These are phyloP conservation scores for Alternaria solani DNA, from an alignment of 2,329 filamentous ascomycete genomes.

Conservation along the genomic window DNA sequence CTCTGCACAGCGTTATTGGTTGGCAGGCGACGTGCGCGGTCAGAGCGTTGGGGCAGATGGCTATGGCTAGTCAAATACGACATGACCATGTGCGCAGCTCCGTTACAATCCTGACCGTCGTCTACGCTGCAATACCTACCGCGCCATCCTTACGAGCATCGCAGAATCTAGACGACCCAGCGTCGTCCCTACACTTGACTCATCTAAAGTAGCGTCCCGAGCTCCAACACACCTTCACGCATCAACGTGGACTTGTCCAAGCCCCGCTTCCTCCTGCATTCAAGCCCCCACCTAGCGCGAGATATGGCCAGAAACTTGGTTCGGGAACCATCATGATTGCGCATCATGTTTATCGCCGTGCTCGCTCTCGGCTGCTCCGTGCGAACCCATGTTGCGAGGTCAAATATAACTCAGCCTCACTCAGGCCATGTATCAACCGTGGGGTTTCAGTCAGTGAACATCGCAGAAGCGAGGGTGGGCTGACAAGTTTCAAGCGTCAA, in stretches of 20 bases:
- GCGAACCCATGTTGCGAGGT: conserved; percentile 15
- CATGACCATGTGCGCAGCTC: conserved; percentile 28
- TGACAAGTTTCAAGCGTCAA: conserved; percentile 14
- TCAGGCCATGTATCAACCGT: conserved; percentile 6
- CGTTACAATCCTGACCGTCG: conserved; percentile 4
- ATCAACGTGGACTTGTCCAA: conserved; percentile 15
- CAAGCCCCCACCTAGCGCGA: conserved; percentile 16
- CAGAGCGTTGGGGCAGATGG: conserved; percentile 6
- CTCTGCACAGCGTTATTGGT: conserved; percentile 20
- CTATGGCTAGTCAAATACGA: conserved; percentile 17
- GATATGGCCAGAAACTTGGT: conserved; percentile 7
- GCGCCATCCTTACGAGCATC: conserved; percentile 13
- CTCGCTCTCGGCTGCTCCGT: conserved; percentile 5
- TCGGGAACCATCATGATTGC: background rate
- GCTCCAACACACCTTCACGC: conserved; percentile 18
- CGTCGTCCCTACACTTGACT: conserved; percentile 27
- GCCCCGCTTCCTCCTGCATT: conserved; percentile 19
- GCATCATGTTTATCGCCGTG: conserved; percentile 16
- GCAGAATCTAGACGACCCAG: conserved; percentile 20
- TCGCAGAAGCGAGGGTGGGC: conserved; percentile 24
- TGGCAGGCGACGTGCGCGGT: conserved; percentile 18
- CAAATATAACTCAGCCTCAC: conserved; percentile 17
- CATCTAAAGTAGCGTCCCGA: conserved; percentile 37
- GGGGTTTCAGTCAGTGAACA: conserved; percentile 10
- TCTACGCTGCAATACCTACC: background rate